Evolutionary conservation across 495 filamentous ascomycete genomes (phyloP).

Genomic region (Thozetella sp.): DNA sequence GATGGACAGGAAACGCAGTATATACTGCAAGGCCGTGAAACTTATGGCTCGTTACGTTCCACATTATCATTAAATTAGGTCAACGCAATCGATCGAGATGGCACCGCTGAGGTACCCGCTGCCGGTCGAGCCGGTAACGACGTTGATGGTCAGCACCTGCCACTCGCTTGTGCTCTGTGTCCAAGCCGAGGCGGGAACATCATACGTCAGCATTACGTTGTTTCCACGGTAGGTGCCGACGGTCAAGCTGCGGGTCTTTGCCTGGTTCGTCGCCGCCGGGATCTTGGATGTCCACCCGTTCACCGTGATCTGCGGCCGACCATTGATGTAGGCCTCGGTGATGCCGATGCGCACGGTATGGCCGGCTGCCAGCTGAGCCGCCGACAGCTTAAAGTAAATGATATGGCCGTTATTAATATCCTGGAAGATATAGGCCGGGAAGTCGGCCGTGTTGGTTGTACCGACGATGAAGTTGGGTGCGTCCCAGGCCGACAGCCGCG

Average conservation of each 20-base stretch:
- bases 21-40: too few relatives aligned
- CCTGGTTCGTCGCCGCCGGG: not conserved
- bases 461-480: conserved; percentile 3
- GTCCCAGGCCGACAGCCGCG: not conserved
- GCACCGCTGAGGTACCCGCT: conserved; percentile 1
- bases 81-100: not conserved
- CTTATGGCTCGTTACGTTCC: too few relatives aligned
- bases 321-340: not conserved
- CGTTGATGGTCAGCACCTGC: not conserved
- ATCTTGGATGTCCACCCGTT: not conserved
- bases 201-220: conserved; percentile 2
- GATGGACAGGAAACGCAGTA: too few relatives aligned
- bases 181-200: not conserved
- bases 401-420: conserved; percentile 2
- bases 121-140: not conserved
- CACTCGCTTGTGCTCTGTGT: not conserved
- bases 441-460: conserved; percentile 1
- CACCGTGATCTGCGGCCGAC: not conserved
- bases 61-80: too few relatives aligned
- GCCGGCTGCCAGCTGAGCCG: not conserved
- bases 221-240: not conserved
- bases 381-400: not conserved
- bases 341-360: not conserved
- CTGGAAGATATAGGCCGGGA: conserved; percentile 1
- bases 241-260: not conserved